Conservation (phyloP, 208 protist species). For the Trichomonas vaginalis region DNA sequence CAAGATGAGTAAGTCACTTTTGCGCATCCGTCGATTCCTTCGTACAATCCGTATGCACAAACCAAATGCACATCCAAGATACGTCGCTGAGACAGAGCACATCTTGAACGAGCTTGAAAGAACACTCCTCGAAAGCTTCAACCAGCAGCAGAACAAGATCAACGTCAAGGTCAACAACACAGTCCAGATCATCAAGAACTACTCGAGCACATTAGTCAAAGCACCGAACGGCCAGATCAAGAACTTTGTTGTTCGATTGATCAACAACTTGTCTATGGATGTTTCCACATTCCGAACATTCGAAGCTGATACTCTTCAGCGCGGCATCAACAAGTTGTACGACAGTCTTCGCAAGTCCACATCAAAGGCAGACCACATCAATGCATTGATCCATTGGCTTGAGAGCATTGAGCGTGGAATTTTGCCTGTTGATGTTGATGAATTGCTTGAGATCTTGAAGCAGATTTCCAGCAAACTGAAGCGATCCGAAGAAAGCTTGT, state of each 20-base stretch:
- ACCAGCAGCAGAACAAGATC: neutral
- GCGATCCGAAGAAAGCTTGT: neutral
- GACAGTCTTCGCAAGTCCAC: neutral
- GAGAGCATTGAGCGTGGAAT: neutral
- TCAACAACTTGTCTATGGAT: neutral
- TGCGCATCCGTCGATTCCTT: neutral
- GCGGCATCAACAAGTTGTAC: neutral
- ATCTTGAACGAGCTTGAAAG: neutral
- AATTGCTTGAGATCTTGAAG: neutral
- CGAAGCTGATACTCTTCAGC: neutral
- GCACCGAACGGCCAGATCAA: neutral
- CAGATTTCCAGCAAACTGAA: neutral
- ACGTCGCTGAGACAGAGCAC: neutral
- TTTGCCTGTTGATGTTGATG: neutral
- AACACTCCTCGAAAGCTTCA: neutral
- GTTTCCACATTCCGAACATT: neutral
- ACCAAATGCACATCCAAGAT: neutral
- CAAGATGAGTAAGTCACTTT: neutral
- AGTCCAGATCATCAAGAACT: neutral
- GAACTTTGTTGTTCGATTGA: neutral
- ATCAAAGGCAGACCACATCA: neutral
- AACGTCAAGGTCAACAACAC: neutral
- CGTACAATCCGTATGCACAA: neutral
- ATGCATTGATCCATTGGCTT: neutral
- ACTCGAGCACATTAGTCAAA: neutral